These are phyloP conservation scores for Nicotiana rustica DNA, from an alignment of 305 asterid species.

Conservation along the genomic window DNA sequence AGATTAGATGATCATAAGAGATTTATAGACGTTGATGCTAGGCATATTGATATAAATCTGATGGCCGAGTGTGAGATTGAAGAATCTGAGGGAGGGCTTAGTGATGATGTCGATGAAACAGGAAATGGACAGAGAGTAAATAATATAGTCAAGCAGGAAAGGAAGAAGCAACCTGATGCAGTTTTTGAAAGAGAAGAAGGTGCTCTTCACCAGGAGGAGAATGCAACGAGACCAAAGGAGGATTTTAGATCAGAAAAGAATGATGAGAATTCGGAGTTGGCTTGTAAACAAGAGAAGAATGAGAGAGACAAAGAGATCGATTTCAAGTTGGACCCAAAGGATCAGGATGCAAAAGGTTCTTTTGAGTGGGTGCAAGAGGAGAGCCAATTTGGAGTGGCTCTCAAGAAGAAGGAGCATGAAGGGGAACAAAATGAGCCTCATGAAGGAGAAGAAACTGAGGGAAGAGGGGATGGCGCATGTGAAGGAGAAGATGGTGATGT, in stretches of 20 bases:
- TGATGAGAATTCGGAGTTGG: slow-evolving; percentile 42
- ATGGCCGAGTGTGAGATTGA: slow-evolving; percentile 44
- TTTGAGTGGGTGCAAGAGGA: slow-evolving; percentile 48
- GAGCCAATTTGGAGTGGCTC: slow-evolving; percentile 38
- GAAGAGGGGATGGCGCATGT: slow-evolving; percentile 43
- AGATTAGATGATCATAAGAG: slow-evolving; percentile 30
- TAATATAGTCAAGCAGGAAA: slow-evolving; percentile 46
- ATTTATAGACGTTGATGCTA: slow-evolving; percentile 32
- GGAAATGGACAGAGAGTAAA: slow-evolving; percentile 43
- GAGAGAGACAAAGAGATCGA: slow-evolving; percentile 38
- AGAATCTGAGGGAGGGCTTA: slow-evolving; percentile 46
- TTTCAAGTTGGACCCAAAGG: slow-evolving; percentile 36
- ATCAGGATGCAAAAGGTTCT: slow-evolving; percentile 43
- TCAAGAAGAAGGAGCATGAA: slow-evolving; percentile 39
- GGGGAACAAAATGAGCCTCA: slow-evolving; percentile 47
- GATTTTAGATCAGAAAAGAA: slow-evolving; percentile 37
- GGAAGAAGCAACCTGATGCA: slow-evolving; percentile 45
- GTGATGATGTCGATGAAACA: slow-evolving; percentile 44
- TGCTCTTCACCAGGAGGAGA: slow-evolving; percentile 35
- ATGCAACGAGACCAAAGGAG: slow-evolving; percentile 41
- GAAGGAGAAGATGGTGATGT: slow-evolving; percentile 40
- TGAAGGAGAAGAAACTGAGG: slow-evolving; percentile 42
- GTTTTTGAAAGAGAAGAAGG: slow-evolving; percentile 43
- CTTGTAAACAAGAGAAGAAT: slow-evolving; percentile 46
- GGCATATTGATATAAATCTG: slow-evolving; percentile 35